phyloP scores from a whole-genome alignment of 1,284 basidiomycete genomes.

The Sporisorium iseilematis-ciliati region DNA sequence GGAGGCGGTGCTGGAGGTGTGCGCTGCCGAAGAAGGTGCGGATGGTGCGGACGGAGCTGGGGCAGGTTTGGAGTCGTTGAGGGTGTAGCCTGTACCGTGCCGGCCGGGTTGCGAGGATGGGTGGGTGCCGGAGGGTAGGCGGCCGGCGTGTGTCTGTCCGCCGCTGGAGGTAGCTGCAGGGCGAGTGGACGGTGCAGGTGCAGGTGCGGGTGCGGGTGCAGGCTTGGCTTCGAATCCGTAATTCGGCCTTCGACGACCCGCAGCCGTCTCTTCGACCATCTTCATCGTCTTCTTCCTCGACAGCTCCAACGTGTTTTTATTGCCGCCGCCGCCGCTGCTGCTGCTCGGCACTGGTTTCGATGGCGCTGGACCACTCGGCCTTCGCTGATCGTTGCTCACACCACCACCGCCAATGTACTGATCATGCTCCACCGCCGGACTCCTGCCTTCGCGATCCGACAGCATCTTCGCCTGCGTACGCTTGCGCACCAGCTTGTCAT shows the following conservation, averaged over 20 bases:
- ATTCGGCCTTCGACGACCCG: slow-evolving; percentile 32
- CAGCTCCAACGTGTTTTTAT: slow-evolving; percentile 32
- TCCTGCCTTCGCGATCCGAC: slow-evolving; percentile 49
- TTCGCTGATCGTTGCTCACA: neutral
- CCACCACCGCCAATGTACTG: slow-evolving; percentile 18
- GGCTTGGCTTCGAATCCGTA: slow-evolving; percentile 18
- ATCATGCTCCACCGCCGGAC: slow-evolving; percentile 42
- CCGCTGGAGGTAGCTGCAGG: neutral
- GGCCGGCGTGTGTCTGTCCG: slow-evolving; percentile 1
- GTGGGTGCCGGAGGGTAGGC: slow-evolving; percentile 28
- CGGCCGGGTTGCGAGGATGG: slow-evolving; percentile 8
- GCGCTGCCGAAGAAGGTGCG: slow-evolving; percentile 6
- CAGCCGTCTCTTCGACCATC: slow-evolving; percentile 59
- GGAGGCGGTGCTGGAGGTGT: slow-evolving; percentile 21
- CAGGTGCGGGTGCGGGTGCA: neutral
- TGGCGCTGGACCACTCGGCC: slow-evolving; percentile 21
- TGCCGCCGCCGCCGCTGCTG: slow-evolving; percentile 1
- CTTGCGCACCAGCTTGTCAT: slow-evolving; percentile 82
- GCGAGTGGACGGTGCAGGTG: neutral
- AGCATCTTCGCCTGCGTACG: slow-evolving; percentile 78
- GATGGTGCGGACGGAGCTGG: slow-evolving; percentile 2
- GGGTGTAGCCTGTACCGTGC: slow-evolving; percentile 21
- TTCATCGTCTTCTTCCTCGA: slow-evolving; percentile 57
- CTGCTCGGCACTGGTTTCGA: slow-evolving; percentile 1
- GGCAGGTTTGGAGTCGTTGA: slow-evolving; percentile 9